phyloP scores from a whole-genome alignment of 495 filamentous ascomycete species.

The Penicillium diatomitis region DNA sequence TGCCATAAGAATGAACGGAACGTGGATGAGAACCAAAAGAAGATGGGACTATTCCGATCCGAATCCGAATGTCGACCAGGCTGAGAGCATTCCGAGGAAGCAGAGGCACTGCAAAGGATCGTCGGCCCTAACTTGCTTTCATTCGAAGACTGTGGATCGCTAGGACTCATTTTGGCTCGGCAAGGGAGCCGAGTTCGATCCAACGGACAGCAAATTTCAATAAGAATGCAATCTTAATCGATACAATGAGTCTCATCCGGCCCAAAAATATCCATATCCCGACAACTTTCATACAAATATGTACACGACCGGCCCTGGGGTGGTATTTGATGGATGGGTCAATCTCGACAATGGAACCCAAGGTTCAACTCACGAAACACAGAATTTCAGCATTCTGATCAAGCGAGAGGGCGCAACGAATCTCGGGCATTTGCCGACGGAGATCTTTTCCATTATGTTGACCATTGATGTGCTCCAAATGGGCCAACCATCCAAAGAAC shows the following conservation, averaged over 20 bases:
- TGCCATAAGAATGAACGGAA: no score
- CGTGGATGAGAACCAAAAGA: no score
- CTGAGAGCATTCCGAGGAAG: no score
- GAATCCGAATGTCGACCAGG: no score
- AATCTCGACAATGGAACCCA: background rate
- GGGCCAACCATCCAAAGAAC: background rate
- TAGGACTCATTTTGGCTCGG: constrained; percentile 16
- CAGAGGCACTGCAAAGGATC: constrained; percentile 8
- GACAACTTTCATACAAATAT: background rate
- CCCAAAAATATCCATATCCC: background rate
- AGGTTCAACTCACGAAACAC: background rate
- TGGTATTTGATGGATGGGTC: background rate
- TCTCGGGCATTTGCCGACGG: background rate
- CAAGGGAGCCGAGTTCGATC: constrained; percentile 7
- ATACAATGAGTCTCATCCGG: background rate
- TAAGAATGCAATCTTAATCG: background rate
- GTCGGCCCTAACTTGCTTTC: constrained; percentile 16
- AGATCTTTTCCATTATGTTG: background rate
- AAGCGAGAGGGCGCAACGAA: background rate
- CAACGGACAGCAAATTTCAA: background rate
- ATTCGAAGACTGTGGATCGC: constrained; percentile 7
- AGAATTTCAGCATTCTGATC: background rate
- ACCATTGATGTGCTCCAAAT: background rate
- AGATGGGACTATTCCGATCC: no score
- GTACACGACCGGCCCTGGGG: background rate